These are phyloP conservation scores for Trichoderma gamsii DNA, from an alignment of 495 filamentous ascomycete species.

Conservation along the genomic window DNA sequence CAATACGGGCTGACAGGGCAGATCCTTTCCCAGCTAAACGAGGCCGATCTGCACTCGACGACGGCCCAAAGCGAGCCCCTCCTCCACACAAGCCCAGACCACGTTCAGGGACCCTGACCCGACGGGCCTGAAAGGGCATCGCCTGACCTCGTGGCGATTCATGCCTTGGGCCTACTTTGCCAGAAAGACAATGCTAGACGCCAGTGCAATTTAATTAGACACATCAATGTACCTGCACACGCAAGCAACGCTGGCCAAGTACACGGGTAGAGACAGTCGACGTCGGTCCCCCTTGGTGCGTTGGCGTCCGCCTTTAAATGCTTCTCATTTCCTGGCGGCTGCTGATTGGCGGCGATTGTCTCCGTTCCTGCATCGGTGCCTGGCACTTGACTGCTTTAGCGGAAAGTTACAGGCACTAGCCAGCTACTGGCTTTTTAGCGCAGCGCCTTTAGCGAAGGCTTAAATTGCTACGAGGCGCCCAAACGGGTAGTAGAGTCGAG, in stretches of 20 bases:
- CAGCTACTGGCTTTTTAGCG: neutral
- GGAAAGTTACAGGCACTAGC: neutral
- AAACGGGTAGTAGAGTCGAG: neutral
- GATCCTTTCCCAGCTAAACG: neutral
- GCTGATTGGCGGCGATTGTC: neutral
- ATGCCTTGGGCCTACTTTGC: neutral
- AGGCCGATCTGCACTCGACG: neutral
- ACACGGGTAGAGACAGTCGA: neutral
- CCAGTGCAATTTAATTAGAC: neutral
- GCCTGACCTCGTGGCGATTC: neutral
- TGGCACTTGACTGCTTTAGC: conserved; percentile 1
- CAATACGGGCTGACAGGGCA: conserved; percentile 14
- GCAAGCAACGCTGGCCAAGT: neutral
- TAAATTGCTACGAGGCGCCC: neutral
- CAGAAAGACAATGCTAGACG: neutral
- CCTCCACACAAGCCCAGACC: neutral
- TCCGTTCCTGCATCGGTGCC: conserved; percentile 11
- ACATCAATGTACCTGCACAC: neutral
- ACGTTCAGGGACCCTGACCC: neutral
- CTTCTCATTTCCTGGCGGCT: neutral
- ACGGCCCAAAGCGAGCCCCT: conserved; percentile 8
- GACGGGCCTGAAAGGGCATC: neutral
- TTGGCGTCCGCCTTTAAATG: neutral
- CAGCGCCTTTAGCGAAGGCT: neutral
- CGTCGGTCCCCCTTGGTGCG: neutral